Conservation (phyloP, 1,139 yeast genomes). For the Geotrichum europaeum region DNA sequence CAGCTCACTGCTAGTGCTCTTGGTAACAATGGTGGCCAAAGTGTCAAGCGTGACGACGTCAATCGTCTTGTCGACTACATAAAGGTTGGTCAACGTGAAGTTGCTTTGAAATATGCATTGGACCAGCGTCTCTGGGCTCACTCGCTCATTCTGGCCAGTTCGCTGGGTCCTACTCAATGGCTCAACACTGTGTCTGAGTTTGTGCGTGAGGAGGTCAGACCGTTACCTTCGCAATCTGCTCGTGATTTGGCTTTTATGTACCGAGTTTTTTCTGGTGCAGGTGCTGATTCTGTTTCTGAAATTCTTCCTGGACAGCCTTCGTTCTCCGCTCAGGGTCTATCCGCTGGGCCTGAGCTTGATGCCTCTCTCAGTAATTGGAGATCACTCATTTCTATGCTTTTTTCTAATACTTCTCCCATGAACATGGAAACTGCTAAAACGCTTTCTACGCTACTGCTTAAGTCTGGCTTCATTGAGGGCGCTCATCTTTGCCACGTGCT, state of each 20-base stretch:
- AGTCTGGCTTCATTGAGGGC: conserved; percentile 32
- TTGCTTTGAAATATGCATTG: conserved; percentile 60
- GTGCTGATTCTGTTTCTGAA: conserved; percentile 38
- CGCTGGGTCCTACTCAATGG: conserved; percentile 60
- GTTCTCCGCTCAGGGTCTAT: conserved; percentile 4
- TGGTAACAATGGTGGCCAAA: conserved; percentile 19
- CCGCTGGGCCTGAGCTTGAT: conserved; percentile 10
- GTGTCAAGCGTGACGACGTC: conserved; percentile 26
- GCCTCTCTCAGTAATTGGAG: conserved; percentile 32
- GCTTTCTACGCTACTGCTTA: conserved; percentile 34
- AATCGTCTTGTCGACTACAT: conserved; percentile 35
- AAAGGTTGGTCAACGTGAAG: conserved; percentile 59
- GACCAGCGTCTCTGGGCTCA: conserved; percentile 73
- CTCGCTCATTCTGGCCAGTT: conserved; percentile 63
- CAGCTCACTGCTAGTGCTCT: conserved; percentile 23
- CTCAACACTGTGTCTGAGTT: conserved; percentile 50
- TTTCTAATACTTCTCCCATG: conserved; percentile 31
- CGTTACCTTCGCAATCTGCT: conserved; percentile 34
- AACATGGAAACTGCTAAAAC: conserved; percentile 32
- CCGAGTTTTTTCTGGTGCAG: conserved; percentile 61
- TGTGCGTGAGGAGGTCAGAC: conserved; percentile 40
- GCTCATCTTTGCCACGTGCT: conserved; percentile 28
- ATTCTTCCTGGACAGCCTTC: conserved; percentile 14
- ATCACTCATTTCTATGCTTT: conserved; percentile 30
- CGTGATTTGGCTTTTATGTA: conserved; percentile 58